Evolutionary conservation across 345 rosid species (phyloP), one percentile per base, ranked within the genome.

Genomic region (Erodium maritimum): DNA sequence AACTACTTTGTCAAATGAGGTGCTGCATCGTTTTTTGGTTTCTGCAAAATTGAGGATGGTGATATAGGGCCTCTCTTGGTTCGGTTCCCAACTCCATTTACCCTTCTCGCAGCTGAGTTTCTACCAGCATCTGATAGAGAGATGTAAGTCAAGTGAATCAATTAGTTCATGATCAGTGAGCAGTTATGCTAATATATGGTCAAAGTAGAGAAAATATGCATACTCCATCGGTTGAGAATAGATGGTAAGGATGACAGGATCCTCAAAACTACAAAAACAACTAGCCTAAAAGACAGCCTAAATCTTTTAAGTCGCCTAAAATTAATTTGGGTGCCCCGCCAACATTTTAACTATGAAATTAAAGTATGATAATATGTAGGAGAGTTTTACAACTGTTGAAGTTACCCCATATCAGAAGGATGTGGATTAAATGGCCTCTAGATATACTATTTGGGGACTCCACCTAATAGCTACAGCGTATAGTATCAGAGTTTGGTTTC

Each of bases 101-200:
- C 98, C 76, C 87, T 79, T 59, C 72, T 75, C 50, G 72, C 12
- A 68, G 74, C 62, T 17, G 71, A 68, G 75, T 53, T 69, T 75
- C 83, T 78, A 58, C 77, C 80, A 60, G 73, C 68, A 79, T 69
- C 80, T 71, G 75, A 57, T 20, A 42, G 13, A 37, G 48, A 29
- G 37, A n/a, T n/a, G 23, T 24, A 55, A 60, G 12, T 20, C 57
- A 61, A 55, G 57, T 14, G 17, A 21, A 55, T 33, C 37, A 21
- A 23, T 24, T 12, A 60, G 14, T 42, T 3, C 48, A 42, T 7
- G 14, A 42, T 42, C 48, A 14, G 48, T 3, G 14, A 42, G 12
- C 14, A 42, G 5, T 3, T 29, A 29, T 29, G 34, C 34, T 29
- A 8, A 3, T 3, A 29, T 29, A 29, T 29, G 34, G n/a, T n/a